Evolutionary conservation across 1,284 basidiomycete genomes (phyloP).

Genomic region (Lignosus rhinocerotis): DNA sequence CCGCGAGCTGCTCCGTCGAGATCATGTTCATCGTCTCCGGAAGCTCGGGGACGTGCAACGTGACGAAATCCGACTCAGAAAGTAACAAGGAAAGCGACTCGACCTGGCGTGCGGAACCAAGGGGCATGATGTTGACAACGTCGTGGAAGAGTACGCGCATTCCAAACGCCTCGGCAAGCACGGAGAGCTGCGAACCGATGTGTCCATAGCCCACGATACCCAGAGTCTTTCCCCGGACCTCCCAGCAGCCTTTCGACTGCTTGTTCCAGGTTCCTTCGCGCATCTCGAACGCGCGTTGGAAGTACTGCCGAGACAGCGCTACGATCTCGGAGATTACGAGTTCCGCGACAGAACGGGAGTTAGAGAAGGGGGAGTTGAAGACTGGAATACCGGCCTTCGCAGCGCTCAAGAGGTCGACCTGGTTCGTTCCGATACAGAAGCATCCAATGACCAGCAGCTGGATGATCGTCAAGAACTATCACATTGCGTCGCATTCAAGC

Average conservation of each 20-base stretch:
- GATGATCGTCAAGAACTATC: background rate
- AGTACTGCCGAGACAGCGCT: slow-evolving; percentile 91
- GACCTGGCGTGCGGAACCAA: slow-evolving; percentile 91
- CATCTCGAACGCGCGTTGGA: slow-evolving; percentile 89
- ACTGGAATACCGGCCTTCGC: slow-evolving; percentile 92
- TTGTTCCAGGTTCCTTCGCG: slow-evolving; percentile 97
- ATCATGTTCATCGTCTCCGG: slow-evolving; percentile 98
- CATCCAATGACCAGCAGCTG: slow-evolving; percentile 97
- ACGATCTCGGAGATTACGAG: slow-evolving; percentile 96
- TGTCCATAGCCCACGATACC: slow-evolving; percentile 99
- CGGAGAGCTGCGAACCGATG: slow-evolving; percentile 96
- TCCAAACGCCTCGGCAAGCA: slow-evolving; percentile 95
- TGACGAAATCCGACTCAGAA: slow-evolving; percentile 86
- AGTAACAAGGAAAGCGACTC: slow-evolving; percentile 84
- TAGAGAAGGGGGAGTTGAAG: slow-evolving; percentile 99
- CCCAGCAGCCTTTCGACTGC: slow-evolving; percentile 98
- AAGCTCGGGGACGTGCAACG: slow-evolving; percentile 95
- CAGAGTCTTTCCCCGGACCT: slow-evolving; percentile 95
- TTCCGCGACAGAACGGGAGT: slow-evolving; percentile 98
- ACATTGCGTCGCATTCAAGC: background rate
- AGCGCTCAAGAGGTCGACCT: slow-evolving; percentile 89
- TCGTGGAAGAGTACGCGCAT: slow-evolving; percentile 98
- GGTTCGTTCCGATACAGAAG: slow-evolving; percentile 99
- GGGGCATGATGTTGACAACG: slow-evolving; percentile 96
- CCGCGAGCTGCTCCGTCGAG: slow-evolving; percentile 69